Evolutionary conservation across 2,329 filamentous ascomycete genomes (phyloP).

Genomic region (Grosmannia clavigera): DNA sequence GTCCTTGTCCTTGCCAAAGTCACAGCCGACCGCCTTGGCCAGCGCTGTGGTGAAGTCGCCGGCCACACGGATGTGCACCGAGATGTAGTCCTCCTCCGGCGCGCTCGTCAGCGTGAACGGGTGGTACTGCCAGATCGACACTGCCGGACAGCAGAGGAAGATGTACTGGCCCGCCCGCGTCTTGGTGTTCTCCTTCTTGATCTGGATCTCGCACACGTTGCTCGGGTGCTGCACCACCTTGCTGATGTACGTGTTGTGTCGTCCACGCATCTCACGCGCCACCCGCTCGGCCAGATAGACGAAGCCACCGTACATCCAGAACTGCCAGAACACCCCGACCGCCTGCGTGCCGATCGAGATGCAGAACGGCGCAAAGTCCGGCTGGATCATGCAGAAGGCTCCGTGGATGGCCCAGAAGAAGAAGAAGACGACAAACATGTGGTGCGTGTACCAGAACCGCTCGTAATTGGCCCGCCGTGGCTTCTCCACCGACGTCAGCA

Average conservation of each 20-base stretch:
- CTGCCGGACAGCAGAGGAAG: constrained; percentile 75
- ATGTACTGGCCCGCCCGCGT: constrained; percentile 77
- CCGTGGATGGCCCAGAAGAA: constrained; percentile 86
- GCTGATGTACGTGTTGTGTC: constrained; percentile 74
- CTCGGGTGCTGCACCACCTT: constrained; percentile 85
- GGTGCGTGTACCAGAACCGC: constrained; percentile 84
- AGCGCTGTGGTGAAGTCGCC: constrained; percentile 68
- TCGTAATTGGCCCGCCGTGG: constrained; percentile 71
- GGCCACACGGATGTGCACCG: constrained; percentile 71
- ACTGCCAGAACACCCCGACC: constrained; percentile 76
- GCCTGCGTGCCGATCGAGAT: constrained; percentile 51
- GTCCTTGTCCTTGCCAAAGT: constrained; percentile 48
- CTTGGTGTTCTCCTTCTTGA: constrained; percentile 80
- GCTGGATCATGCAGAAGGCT: constrained; percentile 82
- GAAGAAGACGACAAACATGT: constrained; percentile 81
- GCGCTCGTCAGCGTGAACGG: constrained; percentile 79
- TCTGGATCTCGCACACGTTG: constrained; percentile 82
- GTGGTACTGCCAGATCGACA: constrained; percentile 81
- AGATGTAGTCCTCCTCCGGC: constrained; percentile 83
- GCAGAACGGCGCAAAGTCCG: constrained; percentile 70
- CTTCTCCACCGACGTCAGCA: constrained; percentile 65
- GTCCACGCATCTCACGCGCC: constrained; percentile 64
- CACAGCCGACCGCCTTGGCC: constrained; percentile 61
- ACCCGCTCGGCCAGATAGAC: constrained; percentile 70
- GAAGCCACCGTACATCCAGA: constrained; percentile 74